Conservation (phyloP, 306 rosid species). For the Trichosanthes cucumerina region DNA sequence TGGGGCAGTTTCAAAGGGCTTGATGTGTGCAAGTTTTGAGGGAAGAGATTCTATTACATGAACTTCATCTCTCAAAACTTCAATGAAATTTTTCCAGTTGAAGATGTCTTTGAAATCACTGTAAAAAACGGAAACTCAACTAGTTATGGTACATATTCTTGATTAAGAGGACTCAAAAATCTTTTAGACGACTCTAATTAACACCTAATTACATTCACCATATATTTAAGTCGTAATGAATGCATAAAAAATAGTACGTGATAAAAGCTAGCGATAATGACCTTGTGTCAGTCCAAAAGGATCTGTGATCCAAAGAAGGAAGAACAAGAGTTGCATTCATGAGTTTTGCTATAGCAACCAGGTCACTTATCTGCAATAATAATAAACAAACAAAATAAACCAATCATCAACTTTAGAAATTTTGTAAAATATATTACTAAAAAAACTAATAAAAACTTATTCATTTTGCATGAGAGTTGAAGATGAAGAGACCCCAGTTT, state of each 20-base stretch:
- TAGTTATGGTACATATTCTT: no score
- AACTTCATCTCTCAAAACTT: constrained; percentile 57
- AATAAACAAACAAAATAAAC: background rate
- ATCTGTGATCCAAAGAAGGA: constrained; percentile 85
- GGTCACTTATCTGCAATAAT: constrained; percentile 84
- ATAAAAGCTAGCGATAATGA: background rate
- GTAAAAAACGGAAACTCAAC: constrained; percentile 9
- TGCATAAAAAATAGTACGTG: background rate
- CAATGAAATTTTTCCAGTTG: constrained; percentile 87
- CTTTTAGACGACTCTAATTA: background rate
- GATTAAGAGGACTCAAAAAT: no score
- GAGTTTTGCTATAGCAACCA: constrained; percentile 96
- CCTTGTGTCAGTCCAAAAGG: constrained; percentile 99
- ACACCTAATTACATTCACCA: background rate
- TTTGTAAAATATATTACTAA: background rate
- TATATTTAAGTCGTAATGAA: background rate
- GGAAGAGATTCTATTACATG: constrained; percentile 79
- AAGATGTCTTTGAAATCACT: constrained; percentile 92
- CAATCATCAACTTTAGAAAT: background rate
- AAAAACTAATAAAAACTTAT: background rate
- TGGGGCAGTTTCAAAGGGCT: constrained; percentile 71
- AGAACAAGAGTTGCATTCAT: constrained; percentile 93
- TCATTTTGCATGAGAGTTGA: background rate
- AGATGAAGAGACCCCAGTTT: constrained; percentile 42
- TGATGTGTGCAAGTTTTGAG: constrained; percentile 26